Base-by-base conservation (phyloP, 2,329 filamentous ascomycete genomes). In the Aspergillus brunneoviolaceus region DNA sequence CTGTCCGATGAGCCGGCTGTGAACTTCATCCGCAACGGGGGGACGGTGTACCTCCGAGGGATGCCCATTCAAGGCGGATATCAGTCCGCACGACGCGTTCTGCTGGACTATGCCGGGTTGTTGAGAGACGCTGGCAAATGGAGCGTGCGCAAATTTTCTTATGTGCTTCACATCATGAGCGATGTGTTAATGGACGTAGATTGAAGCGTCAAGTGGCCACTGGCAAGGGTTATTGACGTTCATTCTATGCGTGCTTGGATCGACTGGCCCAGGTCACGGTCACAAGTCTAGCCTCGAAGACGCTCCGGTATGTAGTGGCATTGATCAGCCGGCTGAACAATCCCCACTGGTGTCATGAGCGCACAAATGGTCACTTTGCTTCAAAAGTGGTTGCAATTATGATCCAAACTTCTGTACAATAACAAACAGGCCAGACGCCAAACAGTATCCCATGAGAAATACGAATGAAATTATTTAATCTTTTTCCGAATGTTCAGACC, bases 161-260 rank as follows among this genome's bases (percentile, higher is more conserved):
- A 82, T 63, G 81, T 84, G 54, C 67, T 84, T 52, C 80, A 82
- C 63, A 84, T 83, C 29, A 84, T 84, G 82, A 83, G 81, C 65
- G 82, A 84, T 71, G 73, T 75, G 10, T 63, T 76, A 31, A 72
- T 76, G 71, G 73, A 75, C 48, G 68, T 73, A 45, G 73, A 75
- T 49, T 74, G 61, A 73, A 45, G 39, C 16, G 16, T 45, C 39
- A 14, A 19, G 3, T 19, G 16, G 16, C 14, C 33, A 19, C 33
- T 14, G 33, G 9, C 33, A 16, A 35, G 33, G 12, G 31, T 12
- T 5, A 42, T 16, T 12, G 23, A 23, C 23, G 23, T 23, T 23
- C 23, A 23, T 23, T 5, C 4, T 4, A 23, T 23, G 23, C 23
- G 6, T 45, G 16, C 39, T 14, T 19, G 39, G 16, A 3, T 35